phyloP scores from a whole-genome alignment of 345 rosid genomes.

The Arabidopsis suecica region DNA sequence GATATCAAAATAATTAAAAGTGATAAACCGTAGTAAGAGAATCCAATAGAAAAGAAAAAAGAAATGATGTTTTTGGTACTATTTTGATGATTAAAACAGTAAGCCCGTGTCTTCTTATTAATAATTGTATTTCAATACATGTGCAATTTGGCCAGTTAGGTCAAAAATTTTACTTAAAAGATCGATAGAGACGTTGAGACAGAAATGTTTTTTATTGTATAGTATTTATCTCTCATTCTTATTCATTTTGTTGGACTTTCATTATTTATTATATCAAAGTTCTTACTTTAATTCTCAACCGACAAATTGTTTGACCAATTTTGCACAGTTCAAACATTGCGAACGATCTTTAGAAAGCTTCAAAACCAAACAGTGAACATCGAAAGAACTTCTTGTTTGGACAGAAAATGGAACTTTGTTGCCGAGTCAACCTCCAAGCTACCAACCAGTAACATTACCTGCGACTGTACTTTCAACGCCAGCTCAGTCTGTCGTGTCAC shows the following conservation, averaged over 20 bases:
- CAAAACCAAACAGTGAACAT: constrained; percentile 43
- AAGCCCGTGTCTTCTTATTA: too few species aligned
- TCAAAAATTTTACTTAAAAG: background rate
- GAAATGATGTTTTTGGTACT: too few species aligned
- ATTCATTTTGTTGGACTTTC: too few species aligned
- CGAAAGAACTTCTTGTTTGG: constrained; percentile 54
- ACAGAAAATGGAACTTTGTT: constrained; percentile 45
- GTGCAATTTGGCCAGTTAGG: constrained; percentile 10
- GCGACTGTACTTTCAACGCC: constrained; percentile 53
- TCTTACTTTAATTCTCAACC: constrained; percentile 10
- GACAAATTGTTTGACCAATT: constrained; percentile 21
- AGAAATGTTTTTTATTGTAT: background rate
- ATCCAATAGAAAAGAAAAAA: too few species aligned
- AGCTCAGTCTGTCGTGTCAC: constrained; percentile 64
- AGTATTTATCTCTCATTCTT: too few species aligned
- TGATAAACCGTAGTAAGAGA: too few species aligned
- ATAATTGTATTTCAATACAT: background rate
- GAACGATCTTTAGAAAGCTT: constrained; percentile 54
- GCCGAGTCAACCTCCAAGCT: background rate
- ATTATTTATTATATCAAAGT: too few species aligned
- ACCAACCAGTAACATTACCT: constrained; percentile 47
- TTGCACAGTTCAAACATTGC: constrained; percentile 59
- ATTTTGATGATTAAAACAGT: too few species aligned
- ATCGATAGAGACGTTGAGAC: background rate
- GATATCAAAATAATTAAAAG: too few species aligned